Evolutionary conservation across 768 basidiomycete species (phyloP).

Genomic region (Amanita polypyramis): DNA sequence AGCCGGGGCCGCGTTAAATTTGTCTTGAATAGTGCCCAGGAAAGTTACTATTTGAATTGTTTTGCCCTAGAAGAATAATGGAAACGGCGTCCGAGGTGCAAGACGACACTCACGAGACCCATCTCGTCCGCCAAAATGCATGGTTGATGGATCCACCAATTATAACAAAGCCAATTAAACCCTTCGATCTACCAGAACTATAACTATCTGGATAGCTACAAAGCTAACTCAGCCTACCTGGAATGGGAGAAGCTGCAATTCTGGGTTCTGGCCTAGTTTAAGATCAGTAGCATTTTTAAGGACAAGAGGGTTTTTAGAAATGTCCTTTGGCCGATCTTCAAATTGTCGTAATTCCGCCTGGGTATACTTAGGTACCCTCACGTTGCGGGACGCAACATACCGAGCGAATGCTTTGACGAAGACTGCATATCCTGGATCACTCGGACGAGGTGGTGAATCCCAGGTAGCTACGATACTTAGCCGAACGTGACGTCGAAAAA

Average conservation of each 20-base stretch:
- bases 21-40: slow-evolving; percentile 51
- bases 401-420: slow-evolving; percentile 59
- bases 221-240: slow-evolving; percentile 39
- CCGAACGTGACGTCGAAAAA: neutral
- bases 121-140: slow-evolving; percentile 97
- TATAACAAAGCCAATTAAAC: slow-evolving; percentile 76
- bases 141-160: slow-evolving; percentile 80
- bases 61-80: slow-evolving; percentile 49
- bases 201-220: neutral
- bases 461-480: slow-evolving; percentile 56
- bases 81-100: neutral
- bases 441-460: slow-evolving; percentile 73
- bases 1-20: slow-evolving; percentile 59
- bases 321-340: slow-evolving; percentile 45
- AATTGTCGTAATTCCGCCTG: slow-evolving; percentile 30
- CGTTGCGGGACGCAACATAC: slow-evolving; percentile 51
- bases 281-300: slow-evolving; percentile 47
- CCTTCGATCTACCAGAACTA: slow-evolving; percentile 48
- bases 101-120: slow-evolving; percentile 55
- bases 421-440: slow-evolving; percentile 46
- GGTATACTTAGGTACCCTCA: slow-evolving; percentile 45
- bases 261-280: slow-evolving; percentile 52
- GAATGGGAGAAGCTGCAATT: slow-evolving; percentile 75
- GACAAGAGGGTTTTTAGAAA: slow-evolving; percentile 34
- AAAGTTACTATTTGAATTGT: slow-evolving; percentile 89